Percentiles rank a stretch among this genome's conserved stretches.
These are phyloP conservation scores for Wickerhamomyces sp. DNA, from an alignment of 1,139 yeast genomes.

Conservation along the genomic window DNA sequence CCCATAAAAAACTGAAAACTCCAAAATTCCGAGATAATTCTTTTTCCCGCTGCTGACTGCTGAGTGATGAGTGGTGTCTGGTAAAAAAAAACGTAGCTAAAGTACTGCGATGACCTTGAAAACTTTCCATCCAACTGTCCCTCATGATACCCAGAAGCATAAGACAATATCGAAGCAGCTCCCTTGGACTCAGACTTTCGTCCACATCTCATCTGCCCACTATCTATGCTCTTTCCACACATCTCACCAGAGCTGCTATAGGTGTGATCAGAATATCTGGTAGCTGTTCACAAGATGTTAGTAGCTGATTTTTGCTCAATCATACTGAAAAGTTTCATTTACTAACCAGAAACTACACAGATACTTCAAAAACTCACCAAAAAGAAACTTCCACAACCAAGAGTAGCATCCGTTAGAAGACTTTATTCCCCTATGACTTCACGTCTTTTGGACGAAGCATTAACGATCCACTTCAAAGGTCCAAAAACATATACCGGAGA, in stretches of 20 bases:
- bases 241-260: constrained; percentile 76
- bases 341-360: background rate
- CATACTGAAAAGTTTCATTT: too few relatives aligned
- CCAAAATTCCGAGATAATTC: too few relatives aligned
- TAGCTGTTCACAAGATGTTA: constrained; percentile 41
- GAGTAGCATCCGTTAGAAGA: constrained; percentile 53
- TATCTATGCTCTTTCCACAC: constrained; percentile 85
- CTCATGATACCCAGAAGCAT: too few relatives aligned
- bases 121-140: background rate
- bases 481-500: constrained; percentile 95
- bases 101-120: background rate
- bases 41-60: too few relatives aligned
- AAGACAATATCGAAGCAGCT: too few relatives aligned
- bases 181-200: background rate
- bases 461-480: constrained; percentile 60
- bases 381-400: constrained; percentile 37
- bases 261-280: constrained; percentile 87
- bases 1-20: too few relatives aligned
- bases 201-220: constrained; percentile 43
- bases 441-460: constrained; percentile 66
- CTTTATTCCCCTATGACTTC: constrained; percentile 39
- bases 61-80: too few relatives aligned
- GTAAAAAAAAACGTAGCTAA: too few relatives aligned
- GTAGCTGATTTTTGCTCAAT: constrained; percentile 1
- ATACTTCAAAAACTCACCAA: constrained; percentile 46